These are phyloP conservation scores for Pleurotus sapidus DNA, from an alignment of 768 basidiomycete genomes.

Conservation along the genomic window DNA sequence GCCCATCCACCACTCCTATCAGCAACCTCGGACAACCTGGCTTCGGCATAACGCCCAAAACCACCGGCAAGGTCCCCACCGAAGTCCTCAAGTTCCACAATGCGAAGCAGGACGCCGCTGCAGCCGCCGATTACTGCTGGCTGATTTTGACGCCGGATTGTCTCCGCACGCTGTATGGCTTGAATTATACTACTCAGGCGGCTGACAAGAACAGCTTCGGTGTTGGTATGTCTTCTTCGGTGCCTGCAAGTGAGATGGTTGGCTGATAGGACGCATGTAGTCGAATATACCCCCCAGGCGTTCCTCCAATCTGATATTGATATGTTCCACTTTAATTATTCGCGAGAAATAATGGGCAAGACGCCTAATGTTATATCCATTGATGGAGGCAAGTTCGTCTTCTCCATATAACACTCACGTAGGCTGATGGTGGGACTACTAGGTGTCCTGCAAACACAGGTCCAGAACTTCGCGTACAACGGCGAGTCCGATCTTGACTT, in stretches of 20 bases:
- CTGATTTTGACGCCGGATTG: slow-evolving; percentile 33
- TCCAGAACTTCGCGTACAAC: slow-evolving; percentile 41
- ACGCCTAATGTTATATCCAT: slow-evolving; percentile 29
- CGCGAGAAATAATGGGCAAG: slow-evolving; percentile 25
- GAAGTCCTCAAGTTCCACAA: slow-evolving; percentile 16
- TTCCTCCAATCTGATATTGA: slow-evolving; percentile 44
- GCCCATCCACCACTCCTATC: slow-evolving; percentile 2
- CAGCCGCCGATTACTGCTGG: slow-evolving; percentile 22
- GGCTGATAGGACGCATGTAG: slow-evolving; percentile 18
- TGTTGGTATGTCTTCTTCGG: slow-evolving; percentile 24
- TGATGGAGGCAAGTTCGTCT: slow-evolving; percentile 23
- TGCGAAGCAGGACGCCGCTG: neutral
- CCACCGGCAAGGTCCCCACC: slow-evolving; percentile 16
- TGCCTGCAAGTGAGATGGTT: neutral
- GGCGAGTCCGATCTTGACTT: slow-evolving; percentile 60
- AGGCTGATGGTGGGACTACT: neutral
- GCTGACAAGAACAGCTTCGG: slow-evolving; percentile 31
- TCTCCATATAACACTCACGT: neutral
- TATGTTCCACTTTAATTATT: slow-evolving; percentile 35
- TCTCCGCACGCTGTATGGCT: slow-evolving; percentile 34
- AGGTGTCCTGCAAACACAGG: slow-evolving; percentile 42
- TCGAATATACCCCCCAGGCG: slow-evolving; percentile 51
- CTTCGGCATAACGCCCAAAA: slow-evolving; percentile 20
- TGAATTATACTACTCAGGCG: slow-evolving; percentile 28
- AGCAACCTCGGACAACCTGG: slow-evolving; percentile 20